phyloP scores from a whole-genome alignment of 2,329 filamentous ascomycete species.

The Acephala macrosclerotiorum region DNA sequence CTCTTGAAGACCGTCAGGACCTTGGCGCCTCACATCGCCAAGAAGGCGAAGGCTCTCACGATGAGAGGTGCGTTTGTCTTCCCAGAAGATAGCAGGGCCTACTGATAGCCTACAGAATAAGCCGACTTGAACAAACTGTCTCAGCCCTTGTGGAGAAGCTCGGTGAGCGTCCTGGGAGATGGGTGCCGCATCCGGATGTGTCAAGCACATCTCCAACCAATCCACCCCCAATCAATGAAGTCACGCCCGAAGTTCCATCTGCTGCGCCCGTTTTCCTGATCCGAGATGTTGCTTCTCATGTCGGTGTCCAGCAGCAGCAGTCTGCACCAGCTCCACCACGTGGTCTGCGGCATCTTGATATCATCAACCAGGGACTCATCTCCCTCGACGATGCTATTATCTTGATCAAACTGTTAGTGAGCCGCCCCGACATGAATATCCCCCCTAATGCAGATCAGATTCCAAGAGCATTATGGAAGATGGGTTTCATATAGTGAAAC shows the following conservation, averaged over 20 bases:
- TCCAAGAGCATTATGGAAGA: constrained; percentile 51
- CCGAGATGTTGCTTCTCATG: constrained; percentile 42
- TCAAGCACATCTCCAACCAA: constrained; percentile 12
- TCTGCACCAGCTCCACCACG: not conserved
- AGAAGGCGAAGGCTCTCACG: not conserved
- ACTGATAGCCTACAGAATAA: constrained; percentile 19
- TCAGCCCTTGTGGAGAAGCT: constrained; percentile 22
- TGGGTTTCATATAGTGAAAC: constrained; percentile 49
- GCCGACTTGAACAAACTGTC: constrained; percentile 28
- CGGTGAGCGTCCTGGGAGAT: constrained; percentile 8
- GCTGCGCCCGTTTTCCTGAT: constrained; percentile 44
- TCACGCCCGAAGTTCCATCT: constrained; percentile 11
- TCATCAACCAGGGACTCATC: constrained; percentile 41
- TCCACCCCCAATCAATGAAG: constrained; percentile 9
- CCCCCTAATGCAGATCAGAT: constrained; percentile 35
- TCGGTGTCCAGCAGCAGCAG: constrained; percentile 31
- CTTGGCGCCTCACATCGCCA: not conserved
- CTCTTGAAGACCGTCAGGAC: not conserved
- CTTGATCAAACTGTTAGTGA: constrained; percentile 36
- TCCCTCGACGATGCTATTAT: constrained; percentile 33
- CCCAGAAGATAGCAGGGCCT: not conserved
- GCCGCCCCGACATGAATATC: too few species aligned
- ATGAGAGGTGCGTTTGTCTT: constrained; percentile 1
- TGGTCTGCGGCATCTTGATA: constrained; percentile 31
- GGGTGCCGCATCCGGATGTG: constrained; percentile 1